Evolutionary conservation across 225 moss, liverwort and hornwort species (phyloP).

Genomic region (Sphagnum tenellum): DNA sequence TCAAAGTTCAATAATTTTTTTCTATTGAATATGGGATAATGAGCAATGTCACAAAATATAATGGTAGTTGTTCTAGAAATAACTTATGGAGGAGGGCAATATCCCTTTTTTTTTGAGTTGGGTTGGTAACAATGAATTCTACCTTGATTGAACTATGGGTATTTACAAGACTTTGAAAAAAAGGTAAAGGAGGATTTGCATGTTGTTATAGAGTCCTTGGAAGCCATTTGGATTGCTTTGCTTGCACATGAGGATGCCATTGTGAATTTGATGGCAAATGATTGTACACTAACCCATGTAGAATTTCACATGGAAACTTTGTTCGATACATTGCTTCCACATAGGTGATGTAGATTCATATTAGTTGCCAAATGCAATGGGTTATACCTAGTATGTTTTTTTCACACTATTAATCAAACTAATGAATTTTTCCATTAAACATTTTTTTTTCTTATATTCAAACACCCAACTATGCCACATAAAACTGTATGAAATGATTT

Average conservation of each 20-base stretch:
- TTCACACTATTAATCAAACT: constrained; percentile 44
- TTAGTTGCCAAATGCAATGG: constrained; percentile 93
- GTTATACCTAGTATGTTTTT: constrained; percentile 64
- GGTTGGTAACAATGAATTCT: too few relatives aligned
- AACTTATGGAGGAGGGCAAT: too few relatives aligned
- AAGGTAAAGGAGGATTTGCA: constrained; percentile 91
- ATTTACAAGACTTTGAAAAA: constrained; percentile 87
- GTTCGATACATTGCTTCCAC: constrained; percentile 68
- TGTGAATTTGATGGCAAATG: constrained; percentile 89
- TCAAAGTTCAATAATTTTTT: constrained; percentile 33
- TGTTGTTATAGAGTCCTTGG: constrained; percentile 64
- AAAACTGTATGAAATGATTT: too few relatives aligned
- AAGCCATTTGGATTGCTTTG: constrained; percentile 66
- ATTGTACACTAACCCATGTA: constrained; percentile 50
- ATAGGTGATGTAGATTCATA: constrained; percentile 98
- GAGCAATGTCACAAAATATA: too few relatives aligned
- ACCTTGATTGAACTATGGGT: constrained; percentile 13
- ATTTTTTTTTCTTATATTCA: too few relatives aligned
- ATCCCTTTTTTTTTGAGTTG: too few relatives aligned
- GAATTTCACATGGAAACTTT: constrained; percentile 58
- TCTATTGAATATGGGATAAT: too few relatives aligned
- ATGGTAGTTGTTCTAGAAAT: too few relatives aligned
- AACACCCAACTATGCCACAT: neutral
- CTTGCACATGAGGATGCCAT: constrained; percentile 67
- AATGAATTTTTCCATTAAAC: too few relatives aligned